These are phyloP conservation scores for Nicotiana sylvestris DNA, from an alignment of 257 asterid genomes.

Conservation along the genomic window DNA sequence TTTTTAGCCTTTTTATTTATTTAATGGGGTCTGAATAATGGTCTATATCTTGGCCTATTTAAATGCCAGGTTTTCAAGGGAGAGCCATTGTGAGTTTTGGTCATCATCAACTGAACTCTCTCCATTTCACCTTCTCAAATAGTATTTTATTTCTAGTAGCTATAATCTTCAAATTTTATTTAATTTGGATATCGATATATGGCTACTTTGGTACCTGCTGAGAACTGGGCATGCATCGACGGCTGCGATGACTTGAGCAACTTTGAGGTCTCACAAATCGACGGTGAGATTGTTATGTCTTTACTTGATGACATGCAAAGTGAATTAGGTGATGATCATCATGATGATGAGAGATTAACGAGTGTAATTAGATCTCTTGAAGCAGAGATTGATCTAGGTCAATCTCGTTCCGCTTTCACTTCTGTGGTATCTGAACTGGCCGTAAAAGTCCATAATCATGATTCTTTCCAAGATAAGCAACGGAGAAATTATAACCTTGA, in stretches of 20 bases:
- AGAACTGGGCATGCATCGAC: conserved; percentile 8
- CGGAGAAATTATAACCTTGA: neutral
- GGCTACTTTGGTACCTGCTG: conserved; percentile 10
- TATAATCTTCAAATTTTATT: neutral
- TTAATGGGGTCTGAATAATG: neutral
- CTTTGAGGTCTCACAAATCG: neutral
- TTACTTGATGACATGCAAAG: conserved; percentile 13
- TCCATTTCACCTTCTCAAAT: neutral
- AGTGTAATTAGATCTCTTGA: conserved; percentile 6
- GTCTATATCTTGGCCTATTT: neutral
- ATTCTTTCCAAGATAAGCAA: neutral
- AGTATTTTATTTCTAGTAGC: neutral
- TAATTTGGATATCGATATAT: neutral
- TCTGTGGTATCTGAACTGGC: neutral
- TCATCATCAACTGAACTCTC: neutral
- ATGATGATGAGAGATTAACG: conserved; percentile 11
- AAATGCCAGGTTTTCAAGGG: neutral
- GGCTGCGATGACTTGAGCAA: conserved; percentile 7
- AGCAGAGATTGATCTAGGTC: neutral
- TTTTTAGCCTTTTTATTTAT: neutral
- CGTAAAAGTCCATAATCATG: neutral
- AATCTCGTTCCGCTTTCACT: neutral
- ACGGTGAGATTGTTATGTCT: neutral
- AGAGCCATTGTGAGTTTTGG: neutral
- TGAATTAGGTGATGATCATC: neutral